Conservation (phyloP, 306 rosid species). For the Adenanthera pavonina region DNA sequence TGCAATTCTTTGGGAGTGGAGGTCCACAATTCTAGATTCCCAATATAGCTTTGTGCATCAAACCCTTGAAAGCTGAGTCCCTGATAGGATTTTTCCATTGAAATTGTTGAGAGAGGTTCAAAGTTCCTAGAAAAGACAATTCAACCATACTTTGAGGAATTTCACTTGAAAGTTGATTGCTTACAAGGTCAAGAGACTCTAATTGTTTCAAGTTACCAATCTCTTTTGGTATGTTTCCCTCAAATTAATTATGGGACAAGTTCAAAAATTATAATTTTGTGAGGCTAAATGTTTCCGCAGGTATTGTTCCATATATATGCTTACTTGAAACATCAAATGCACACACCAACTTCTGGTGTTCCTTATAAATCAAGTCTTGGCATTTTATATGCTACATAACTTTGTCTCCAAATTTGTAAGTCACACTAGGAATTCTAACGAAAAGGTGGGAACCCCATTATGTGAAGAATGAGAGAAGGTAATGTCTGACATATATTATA, state of each 20-base stretch:
- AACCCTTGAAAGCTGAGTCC: too few relatives aligned
- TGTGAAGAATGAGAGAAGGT: too few relatives aligned
- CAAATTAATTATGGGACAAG: neutral
- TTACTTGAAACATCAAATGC: conserved; percentile 29
- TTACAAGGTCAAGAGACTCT: neutral
- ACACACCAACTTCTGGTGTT: neutral
- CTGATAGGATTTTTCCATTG: too few relatives aligned
- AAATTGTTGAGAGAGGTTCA: too few relatives aligned
- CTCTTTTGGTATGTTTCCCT: neutral
- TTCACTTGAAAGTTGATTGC: neutral
- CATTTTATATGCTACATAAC: neutral
- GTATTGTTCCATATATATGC: neutral
- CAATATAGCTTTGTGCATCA: too few relatives aligned
- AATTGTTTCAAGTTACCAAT: neutral
- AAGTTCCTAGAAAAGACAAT: too few relatives aligned
- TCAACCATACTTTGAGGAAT: neutral
- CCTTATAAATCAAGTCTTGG: neutral
- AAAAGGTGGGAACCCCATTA: neutral
- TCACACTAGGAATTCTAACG: neutral
- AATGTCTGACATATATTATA: too few relatives aligned
- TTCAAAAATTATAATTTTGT: neutral
- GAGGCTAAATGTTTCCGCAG: neutral
- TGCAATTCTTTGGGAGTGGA: too few relatives aligned
- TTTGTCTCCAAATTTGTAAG: neutral
- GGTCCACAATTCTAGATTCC: too few relatives aligned